Evolutionary conservation across 768 basidiomycete species (phyloP).

Genomic region (Leccinum pellstonianum): DNA sequence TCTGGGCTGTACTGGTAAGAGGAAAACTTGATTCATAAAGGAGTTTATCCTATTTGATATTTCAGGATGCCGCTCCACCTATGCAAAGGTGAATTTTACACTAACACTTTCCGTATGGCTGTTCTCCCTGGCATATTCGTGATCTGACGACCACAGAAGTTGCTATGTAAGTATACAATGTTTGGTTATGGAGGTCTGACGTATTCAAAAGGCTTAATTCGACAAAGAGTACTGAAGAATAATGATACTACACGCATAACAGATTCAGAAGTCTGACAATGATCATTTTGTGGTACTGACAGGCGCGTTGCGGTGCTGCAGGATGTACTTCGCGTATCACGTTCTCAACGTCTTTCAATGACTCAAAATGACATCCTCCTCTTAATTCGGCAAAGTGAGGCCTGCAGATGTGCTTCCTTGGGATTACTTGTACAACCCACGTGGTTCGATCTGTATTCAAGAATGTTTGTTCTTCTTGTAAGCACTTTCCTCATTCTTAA

Average conservation of each 20-base stretch:
- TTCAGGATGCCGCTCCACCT: slow-evolving; percentile 9
- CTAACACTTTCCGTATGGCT: slow-evolving; percentile 3
- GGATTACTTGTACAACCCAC: too few species aligned
- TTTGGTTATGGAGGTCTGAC: neutral
- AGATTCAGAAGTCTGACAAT: neutral
- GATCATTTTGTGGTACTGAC: too few species aligned
- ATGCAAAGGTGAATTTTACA: slow-evolving; percentile 10
- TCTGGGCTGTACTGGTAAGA: slow-evolving; percentile 11
- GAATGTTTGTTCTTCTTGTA: too few species aligned
- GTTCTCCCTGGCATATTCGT: neutral
- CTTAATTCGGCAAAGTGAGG: too few species aligned
- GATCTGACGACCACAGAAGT: slow-evolving; percentile 3
- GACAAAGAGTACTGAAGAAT: slow-evolving; percentile 1
- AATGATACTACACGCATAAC: neutral
- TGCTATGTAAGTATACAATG: slow-evolving; percentile 7
- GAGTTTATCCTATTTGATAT: neutral
- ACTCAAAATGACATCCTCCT: neutral
- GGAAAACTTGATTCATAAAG: neutral
- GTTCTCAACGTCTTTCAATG: neutral
- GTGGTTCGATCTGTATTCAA: too few species aligned
- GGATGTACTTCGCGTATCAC: neutral
- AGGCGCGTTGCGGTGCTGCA: too few species aligned
- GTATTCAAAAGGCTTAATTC: neutral
- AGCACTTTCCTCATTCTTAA: too few species aligned
- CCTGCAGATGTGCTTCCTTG: too few species aligned